A percentile compares a stretch with the other conserved stretches of the same genome.
Evolutionary conservation across 768 basidiomycete species (phyloP).

Genomic region (Lactifluus pinguis): DNA sequence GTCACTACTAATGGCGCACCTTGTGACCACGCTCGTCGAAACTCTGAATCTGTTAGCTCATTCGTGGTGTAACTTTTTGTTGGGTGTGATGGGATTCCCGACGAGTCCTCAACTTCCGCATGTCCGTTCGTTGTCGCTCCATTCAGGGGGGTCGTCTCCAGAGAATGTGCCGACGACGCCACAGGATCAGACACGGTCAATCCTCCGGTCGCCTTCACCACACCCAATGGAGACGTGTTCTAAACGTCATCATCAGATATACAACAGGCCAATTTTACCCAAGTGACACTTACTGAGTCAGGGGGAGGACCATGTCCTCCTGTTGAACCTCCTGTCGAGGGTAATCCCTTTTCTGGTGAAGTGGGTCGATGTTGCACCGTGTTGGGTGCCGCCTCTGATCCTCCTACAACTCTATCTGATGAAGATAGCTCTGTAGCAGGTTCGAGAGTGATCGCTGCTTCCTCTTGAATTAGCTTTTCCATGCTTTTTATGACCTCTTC

Average conservation of each 20-base stretch:
- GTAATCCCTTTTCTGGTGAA: not conserved
- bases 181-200: not conserved
- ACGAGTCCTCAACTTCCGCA: not conserved
- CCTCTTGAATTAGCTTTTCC: slow-evolving; percentile 40
- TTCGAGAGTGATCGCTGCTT: slow-evolving; percentile 5
- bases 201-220: not conserved
- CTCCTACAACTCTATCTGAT: not conserved
- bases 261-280: not conserved
- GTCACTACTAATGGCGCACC: slow-evolving; percentile 79
- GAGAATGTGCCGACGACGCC: not conserved
- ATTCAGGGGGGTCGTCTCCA: not conserved
- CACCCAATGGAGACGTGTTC: not conserved
- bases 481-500: slow-evolving; percentile 58
- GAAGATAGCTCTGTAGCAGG: not conserved
- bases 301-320: not conserved
- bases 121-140: not conserved
- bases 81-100: slow-evolving; percentile 26
- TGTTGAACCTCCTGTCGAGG: not conserved
- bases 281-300: not conserved
- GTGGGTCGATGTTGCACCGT: not conserved
- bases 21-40: slow-evolving; percentile 59
- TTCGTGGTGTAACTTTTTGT: slow-evolving; percentile 39
- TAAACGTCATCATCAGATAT: not conserved
- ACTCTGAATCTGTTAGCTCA: slow-evolving; percentile 48
- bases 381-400: not conserved